A percentile compares a stretch with the other conserved stretches of the same genome.
Conservation (phyloP, 257 asterid species). For the Solanum rostratum region DNA sequence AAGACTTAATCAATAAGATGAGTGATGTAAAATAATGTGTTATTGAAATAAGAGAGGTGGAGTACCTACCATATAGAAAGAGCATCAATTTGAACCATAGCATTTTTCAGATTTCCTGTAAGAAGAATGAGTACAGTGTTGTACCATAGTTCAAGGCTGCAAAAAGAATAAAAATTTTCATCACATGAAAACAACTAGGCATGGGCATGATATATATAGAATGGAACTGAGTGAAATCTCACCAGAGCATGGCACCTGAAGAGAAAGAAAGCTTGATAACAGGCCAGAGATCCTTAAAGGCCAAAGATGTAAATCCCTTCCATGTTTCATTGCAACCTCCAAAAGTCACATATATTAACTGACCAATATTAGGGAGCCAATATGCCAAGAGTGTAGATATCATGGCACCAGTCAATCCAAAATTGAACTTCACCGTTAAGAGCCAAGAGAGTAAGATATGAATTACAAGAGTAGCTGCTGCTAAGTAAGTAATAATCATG, state of each 20-base stretch:
- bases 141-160: slow-evolving; percentile 75
- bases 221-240: background rate
- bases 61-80: slow-evolving; percentile 55
- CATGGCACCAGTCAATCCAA: slow-evolving; percentile 58
- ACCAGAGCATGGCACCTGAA: slow-evolving; percentile 78
- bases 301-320: slow-evolving; percentile 50
- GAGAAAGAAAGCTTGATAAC: slow-evolving; percentile 61
- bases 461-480: slow-evolving; percentile 31
- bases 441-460: slow-evolving; percentile 62
- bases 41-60: background rate
- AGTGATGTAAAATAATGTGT: background rate
- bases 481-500: slow-evolving; percentile 49
- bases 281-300: slow-evolving; percentile 60
- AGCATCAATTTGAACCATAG: slow-evolving; percentile 56
- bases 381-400: slow-evolving; percentile 44
- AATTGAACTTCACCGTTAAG: slow-evolving; percentile 30
- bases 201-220: no score
- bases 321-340: slow-evolving; percentile 76
- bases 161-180: background rate
- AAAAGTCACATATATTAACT: slow-evolving; percentile 25
- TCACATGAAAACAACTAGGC: background rate
- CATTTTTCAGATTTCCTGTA: slow-evolving; percentile 54
- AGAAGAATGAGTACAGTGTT: slow-evolving; percentile 47
- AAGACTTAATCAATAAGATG: background rate
- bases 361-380: slow-evolving; percentile 68